Base-by-base conservation (phyloP, 140 eudicot species). In the Flaveria floridana region DNA sequence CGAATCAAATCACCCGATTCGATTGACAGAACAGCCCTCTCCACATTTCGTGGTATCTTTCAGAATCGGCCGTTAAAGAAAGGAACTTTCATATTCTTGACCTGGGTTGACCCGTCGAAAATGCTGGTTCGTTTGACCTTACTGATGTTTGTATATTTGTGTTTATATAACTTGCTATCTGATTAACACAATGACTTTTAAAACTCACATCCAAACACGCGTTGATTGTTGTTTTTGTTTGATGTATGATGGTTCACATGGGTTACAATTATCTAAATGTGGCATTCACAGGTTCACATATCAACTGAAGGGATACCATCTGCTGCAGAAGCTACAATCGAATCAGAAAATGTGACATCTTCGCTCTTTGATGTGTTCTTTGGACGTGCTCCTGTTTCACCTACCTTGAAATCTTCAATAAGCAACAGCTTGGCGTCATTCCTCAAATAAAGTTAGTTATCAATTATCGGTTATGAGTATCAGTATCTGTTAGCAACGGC, bases 321-420 rank as follows among this genome's bases (percentile, higher is more conserved):
- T 21, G 61, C 78, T 39, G 72, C 82, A 53, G 96, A 92, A 71
- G 95, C 92, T 64, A 84, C 90, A 67, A 87, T 92, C 50, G 89
- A 86, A 58, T 89, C 98, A 73, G 70, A 66, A 77, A 88, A 88
- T 37, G 96, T 92, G 62, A 75, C 96, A 15, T 61, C 67, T 41
- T 89, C 98, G 46, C 88, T 93, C 48, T 93, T 85, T 84, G 96
- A 93, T 68, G 97, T 93, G 20, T 93, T 90, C 76, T 83, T 93
- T 72, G 98, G 98, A 42, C 65, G 81, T 63, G 81, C 78, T n/a
- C 86, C 97, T 3, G 98, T 93, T 80, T 93, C 97, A 70, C 97
- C 97, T 51, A 52, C 98, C 30, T 81, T 93, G 85, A 93, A 93
- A 85, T 79, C 89, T 78, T 90, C 97, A 62, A 85, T 83, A 62